phyloP scores from a whole-genome alignment of 2,329 filamentous ascomycete species.

The Emmonsia crescens region DNA sequence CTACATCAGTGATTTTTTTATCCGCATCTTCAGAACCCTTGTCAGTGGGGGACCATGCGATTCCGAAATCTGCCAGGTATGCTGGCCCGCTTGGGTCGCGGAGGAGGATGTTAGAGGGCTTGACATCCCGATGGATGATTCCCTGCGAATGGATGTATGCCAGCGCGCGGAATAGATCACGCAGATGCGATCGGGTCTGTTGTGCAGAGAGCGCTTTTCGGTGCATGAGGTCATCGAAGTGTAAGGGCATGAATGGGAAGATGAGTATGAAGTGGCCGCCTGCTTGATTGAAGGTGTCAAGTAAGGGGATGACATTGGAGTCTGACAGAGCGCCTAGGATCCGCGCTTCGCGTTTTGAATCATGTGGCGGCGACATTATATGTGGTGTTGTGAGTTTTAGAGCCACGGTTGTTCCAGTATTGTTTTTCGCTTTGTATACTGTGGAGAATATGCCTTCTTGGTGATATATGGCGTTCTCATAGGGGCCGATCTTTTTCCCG shows the following conservation, averaged over 20 bases:
- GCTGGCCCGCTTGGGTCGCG: conserved; percentile 57
- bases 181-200: conserved; percentile 43
- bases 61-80: conserved; percentile 83
- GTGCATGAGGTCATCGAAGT: conserved; percentile 57
- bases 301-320: conserved; percentile 53
- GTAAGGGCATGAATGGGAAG: conserved; percentile 72
- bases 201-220: conserved; percentile 28
- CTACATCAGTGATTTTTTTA: conserved; percentile 80
- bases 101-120: conserved; percentile 80
- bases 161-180: conserved; percentile 61
- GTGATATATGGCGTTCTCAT: conserved; percentile 46
- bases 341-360: conserved; percentile 66
- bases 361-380: conserved; percentile 65
- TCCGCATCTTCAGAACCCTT: conserved; percentile 50
- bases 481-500: conserved; percentile 40
- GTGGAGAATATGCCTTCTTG: conserved; percentile 66
- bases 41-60: conserved; percentile 62
- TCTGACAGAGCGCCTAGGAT: conserved; percentile 54
- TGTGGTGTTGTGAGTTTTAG: conserved; percentile 78
- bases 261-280: conserved; percentile 64
- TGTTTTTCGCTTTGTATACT: conserved; percentile 59
- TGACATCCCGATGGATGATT: conserved; percentile 88
- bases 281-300: conserved; percentile 60
- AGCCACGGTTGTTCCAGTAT: conserved; percentile 45
- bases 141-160: conserved; percentile 58